Evolutionary conservation across 768 basidiomycete species (phyloP).

Genomic region (Termitomyces sp.): DNA sequence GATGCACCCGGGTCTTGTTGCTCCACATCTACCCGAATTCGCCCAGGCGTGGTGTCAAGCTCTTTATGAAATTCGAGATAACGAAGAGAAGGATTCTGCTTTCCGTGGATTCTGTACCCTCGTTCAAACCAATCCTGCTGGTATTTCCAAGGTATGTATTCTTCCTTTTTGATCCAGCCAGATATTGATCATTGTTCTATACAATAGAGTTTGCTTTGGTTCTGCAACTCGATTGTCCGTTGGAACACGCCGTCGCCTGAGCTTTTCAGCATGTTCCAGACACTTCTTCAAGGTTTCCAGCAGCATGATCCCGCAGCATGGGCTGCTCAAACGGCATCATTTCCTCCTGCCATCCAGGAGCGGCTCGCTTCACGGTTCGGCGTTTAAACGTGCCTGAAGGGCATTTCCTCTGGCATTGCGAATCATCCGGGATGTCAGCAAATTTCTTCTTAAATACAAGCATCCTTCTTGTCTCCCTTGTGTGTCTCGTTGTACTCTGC

Average conservation of each 20-base stretch:
- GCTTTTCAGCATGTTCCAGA: conserved; percentile 91
- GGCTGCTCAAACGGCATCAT: conserved; percentile 73
- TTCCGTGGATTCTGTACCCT: conserved; percentile 97
- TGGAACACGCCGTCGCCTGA: conserved; percentile 93
- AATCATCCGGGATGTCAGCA: neutral
- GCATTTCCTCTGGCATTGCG: no score
- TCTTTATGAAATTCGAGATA: conserved; percentile 96
- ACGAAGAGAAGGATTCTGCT: conserved; percentile 98
- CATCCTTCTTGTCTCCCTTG: conserved; percentile 1
- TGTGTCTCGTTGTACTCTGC: conserved; percentile 19
- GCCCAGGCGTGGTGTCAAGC: conserved; percentile 97
- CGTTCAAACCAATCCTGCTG: conserved; percentile 90
- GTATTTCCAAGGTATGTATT: conserved; percentile 80
- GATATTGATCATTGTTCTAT: conserved; percentile 5
- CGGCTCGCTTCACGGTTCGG: conserved; percentile 83
- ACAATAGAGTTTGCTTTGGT: conserved; percentile 84
- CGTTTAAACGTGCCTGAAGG: conserved; percentile 43
- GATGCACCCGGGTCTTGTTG: conserved; percentile 85
- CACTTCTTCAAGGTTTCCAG: conserved; percentile 86
- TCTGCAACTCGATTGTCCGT: conserved; percentile 95
- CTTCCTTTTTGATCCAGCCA: neutral
- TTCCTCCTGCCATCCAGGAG: conserved; percentile 87
- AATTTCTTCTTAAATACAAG: neutral
- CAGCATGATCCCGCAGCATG: conserved; percentile 81
- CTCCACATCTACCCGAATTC: conserved; percentile 85